Conservation (phyloP, 179 eudicot species). For the Amaranthus tricolor region DNA sequence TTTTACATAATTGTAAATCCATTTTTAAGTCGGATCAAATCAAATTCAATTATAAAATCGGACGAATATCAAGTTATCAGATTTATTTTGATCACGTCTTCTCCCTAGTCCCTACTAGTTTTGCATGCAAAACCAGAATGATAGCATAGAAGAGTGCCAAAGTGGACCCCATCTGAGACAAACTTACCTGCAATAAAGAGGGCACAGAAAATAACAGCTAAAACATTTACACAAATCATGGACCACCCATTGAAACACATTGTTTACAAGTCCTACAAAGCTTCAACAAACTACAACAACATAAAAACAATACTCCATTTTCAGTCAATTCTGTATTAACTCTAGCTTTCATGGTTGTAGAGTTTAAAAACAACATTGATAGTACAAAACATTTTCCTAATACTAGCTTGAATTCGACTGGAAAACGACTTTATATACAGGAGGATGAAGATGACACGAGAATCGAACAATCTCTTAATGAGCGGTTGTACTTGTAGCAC, state of each 20-base stretch:
- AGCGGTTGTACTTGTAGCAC: conserved; percentile 44
- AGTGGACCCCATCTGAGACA: not conserved
- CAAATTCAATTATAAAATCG: too few relatives aligned
- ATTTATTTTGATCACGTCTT: too few relatives aligned
- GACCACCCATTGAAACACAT: not conserved
- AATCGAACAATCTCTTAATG: conserved; percentile 32
- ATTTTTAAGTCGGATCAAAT: too few relatives aligned
- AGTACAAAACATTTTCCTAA: not conserved
- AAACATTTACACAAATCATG: not conserved
- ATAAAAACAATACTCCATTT: not conserved
- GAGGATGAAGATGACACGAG: not conserved
- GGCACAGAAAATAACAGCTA: not conserved
- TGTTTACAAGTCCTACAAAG: not conserved
- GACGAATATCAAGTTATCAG: too few relatives aligned
- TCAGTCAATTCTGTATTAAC: too few relatives aligned
- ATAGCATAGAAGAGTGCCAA: not conserved
- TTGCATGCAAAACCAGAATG: not conserved
- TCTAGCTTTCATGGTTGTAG: not conserved
- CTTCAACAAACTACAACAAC: not conserved
- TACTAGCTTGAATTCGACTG: too few relatives aligned
- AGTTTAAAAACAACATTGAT: not conserved
- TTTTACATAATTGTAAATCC: too few relatives aligned
- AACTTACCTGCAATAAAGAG: too few relatives aligned
- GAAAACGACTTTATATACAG: conserved; percentile 21
- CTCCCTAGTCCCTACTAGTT: too few relatives aligned